A percentile compares a stretch with the other conserved stretches of the same genome.
Evolutionary conservation across 192 early-diverging fungal genomes (phyloP).

Genomic region (Rhizoclosmatium globosum): DNA sequence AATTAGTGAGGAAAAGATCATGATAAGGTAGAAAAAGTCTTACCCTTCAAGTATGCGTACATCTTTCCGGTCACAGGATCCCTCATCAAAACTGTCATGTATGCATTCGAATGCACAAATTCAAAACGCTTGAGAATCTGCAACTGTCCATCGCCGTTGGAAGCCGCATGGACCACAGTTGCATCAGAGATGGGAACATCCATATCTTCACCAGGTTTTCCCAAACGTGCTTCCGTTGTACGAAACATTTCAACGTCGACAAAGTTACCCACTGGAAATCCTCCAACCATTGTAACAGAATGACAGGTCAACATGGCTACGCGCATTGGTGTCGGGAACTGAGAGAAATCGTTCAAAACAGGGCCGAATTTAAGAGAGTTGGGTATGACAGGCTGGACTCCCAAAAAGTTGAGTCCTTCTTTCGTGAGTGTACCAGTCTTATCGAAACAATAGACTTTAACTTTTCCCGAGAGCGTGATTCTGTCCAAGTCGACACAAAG

Average conservation of each 20-base stretch:
- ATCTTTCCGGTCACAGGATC: conserved; percentile 58
- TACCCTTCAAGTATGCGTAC: conserved; percentile 75
- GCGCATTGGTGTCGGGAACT: conserved; percentile 38
- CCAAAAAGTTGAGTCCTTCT: conserved; percentile 75
- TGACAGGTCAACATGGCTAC: conserved; percentile 69
- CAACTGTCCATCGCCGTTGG: conserved; percentile 36
- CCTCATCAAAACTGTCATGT: conserved; percentile 74
- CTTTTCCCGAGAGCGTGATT: conserved; percentile 78
- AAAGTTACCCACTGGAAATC: conserved; percentile 75
- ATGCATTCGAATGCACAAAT: conserved; percentile 63
- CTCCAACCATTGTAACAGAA: conserved; percentile 66
- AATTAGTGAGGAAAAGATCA: neutral
- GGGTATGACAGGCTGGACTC: conserved; percentile 44
- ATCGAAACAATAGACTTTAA: conserved; percentile 80
- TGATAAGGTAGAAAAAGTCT: neutral
- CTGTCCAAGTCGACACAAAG: conserved; percentile 77
- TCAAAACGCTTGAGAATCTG: conserved; percentile 64
- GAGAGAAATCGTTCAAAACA: conserved; percentile 38
- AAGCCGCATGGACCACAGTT: conserved; percentile 40
- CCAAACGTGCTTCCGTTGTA: conserved; percentile 61
- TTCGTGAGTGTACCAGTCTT: conserved; percentile 79
- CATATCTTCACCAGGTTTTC: conserved; percentile 30
- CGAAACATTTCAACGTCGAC: conserved; percentile 85
- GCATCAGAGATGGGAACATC: neutral
- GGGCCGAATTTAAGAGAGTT: conserved; percentile 19